A percentile compares a stretch with the other conserved stretches of the same genome.
Conservation (phyloP, 2,329 filamentous ascomycete genomes). For the Lasiodiplodia sp. region DNA sequence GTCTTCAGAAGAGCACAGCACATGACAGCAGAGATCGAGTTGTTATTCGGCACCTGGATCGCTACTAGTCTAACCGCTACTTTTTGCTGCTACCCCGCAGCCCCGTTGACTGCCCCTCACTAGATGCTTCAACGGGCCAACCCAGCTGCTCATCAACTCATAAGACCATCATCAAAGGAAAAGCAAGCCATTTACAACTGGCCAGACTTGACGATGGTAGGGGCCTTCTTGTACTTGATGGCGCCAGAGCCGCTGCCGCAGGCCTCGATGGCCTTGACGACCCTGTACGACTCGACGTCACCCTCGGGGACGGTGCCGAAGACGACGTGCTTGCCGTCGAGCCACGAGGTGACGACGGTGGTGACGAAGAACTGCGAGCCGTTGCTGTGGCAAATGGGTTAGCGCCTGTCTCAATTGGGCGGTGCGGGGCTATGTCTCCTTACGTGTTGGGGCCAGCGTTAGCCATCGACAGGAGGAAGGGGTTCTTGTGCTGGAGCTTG, state of each 20-base stretch:
- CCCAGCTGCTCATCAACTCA: slow-evolving; percentile 20
- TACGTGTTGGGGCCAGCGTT: slow-evolving; percentile 94
- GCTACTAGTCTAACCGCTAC: slow-evolving; percentile 29
- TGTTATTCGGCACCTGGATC: slow-evolving; percentile 20
- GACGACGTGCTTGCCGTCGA: slow-evolving; percentile 83
- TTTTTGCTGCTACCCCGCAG: slow-evolving; percentile 30
- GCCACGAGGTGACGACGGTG: slow-evolving; percentile 71
- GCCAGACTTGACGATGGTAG: slow-evolving; percentile 62
- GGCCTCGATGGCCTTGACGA: slow-evolving; percentile 67
- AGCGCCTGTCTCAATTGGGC: slow-evolving; percentile 21
- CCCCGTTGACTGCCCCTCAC: slow-evolving; percentile 27
- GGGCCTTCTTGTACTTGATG: slow-evolving; percentile 60
- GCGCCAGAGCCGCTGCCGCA: slow-evolving; percentile 62
- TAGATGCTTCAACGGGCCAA: slow-evolving; percentile 16
- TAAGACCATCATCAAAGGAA: slow-evolving; percentile 14
- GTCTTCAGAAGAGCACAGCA: background rate
- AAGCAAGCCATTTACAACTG: slow-evolving; percentile 35
- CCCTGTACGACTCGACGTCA: slow-evolving; percentile 59
- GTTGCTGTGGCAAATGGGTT: slow-evolving; percentile 57
- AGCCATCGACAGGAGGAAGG: slow-evolving; percentile 90
- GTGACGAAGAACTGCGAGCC: slow-evolving; percentile 78
- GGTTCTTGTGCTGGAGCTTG: slow-evolving; percentile 72
- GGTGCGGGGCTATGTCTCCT: slow-evolving; percentile 37
- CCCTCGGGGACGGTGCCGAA: slow-evolving; percentile 74
- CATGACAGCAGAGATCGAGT: slow-evolving; percentile 24